A percentile compares a stretch with the other conserved stretches of the same genome.
phyloP scores from a whole-genome alignment of 306 rosid genomes.

The Crotalaria pallida region DNA sequence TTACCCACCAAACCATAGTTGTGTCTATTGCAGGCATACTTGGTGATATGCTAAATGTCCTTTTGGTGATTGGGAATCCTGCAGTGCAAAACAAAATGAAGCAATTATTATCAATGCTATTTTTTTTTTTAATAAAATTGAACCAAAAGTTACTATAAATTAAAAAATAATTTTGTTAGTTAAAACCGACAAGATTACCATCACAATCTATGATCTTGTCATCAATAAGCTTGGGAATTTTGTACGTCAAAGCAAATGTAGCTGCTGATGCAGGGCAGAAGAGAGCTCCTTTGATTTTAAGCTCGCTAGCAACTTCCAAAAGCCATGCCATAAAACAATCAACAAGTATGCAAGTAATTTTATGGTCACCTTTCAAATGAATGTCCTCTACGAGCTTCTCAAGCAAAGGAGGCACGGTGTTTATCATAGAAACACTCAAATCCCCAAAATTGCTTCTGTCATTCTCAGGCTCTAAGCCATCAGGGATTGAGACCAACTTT shows the following conservation, averaged over 20 bases:
- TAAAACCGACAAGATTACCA: constrained; percentile 9
- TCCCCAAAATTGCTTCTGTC: not conserved
- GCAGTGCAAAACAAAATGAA: not conserved
- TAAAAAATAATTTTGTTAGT: too few species aligned
- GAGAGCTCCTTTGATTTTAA: constrained; percentile 24
- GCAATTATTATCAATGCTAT: not conserved
- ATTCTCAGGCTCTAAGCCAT: constrained; percentile 13
- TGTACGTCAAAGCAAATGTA: not conserved
- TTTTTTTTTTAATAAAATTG: too few species aligned
- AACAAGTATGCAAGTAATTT: constrained; percentile 3
- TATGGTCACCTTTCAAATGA: not conserved
- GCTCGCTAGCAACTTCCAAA: not conserved
- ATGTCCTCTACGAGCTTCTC: constrained; percentile 35
- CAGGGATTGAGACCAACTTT: constrained; percentile 16
- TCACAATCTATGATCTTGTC: constrained; percentile 29
- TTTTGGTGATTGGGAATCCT: not conserved
- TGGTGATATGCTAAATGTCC: not conserved
- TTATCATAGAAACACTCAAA: not conserved
- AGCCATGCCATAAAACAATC: constrained; percentile 20
- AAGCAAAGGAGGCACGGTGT: constrained; percentile 25
- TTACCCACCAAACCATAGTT: not conserved
- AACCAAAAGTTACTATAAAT: too few species aligned
- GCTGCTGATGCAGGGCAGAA: constrained; percentile 4
- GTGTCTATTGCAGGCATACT: not conserved
- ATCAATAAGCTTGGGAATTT: constrained; percentile 24